phyloP scores from a whole-genome alignment of 2,329 filamentous ascomycete genomes.

The Aspergillus jensenii region DNA sequence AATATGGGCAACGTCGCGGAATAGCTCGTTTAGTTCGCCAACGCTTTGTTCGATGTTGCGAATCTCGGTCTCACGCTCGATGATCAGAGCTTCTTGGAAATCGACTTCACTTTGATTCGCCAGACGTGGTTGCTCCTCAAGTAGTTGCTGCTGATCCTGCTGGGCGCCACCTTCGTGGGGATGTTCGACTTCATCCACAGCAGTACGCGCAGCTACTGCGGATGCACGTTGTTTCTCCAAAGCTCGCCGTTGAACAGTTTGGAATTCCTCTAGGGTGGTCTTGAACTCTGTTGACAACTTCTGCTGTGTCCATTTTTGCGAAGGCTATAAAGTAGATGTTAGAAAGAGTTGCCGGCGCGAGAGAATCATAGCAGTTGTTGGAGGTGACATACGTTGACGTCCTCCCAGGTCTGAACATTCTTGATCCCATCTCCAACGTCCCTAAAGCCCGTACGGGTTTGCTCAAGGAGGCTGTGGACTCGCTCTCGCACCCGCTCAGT shows the following conservation, averaged over 20 bases:
- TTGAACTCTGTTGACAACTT: constrained; percentile 95
- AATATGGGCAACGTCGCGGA: constrained; percentile 97
- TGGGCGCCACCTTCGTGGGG: constrained; percentile 37
- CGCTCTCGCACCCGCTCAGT: constrained; percentile 87
- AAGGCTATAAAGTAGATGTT: constrained; percentile 58
- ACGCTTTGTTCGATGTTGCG: constrained; percentile 97
- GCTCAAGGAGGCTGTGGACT: constrained; percentile 82
- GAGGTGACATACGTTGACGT: constrained; percentile 64
- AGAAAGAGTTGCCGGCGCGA: constrained; percentile 12
- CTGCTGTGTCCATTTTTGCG: constrained; percentile 94
- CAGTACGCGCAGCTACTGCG: constrained; percentile 76
- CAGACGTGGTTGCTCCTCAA: constrained; percentile 75
- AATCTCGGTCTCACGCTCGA: constrained; percentile 95
- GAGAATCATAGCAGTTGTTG: background rate
- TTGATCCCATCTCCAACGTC: constrained; percentile 92
- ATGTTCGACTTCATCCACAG: constrained; percentile 60
- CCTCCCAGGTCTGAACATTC: constrained; percentile 83
- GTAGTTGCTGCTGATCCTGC: constrained; percentile 65
- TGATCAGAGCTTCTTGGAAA: constrained; percentile 93
- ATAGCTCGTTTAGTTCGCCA: constrained; percentile 91
- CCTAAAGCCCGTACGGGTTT: constrained; percentile 83
- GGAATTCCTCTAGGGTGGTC: constrained; percentile 84
- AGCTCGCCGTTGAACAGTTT: constrained; percentile 82
- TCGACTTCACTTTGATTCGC: constrained; percentile 94
- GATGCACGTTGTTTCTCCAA: constrained; percentile 91